These are phyloP conservation scores for Linnemannia exigua DNA, from an alignment of 192 early-diverging fungal genomes.

Conservation along the genomic window DNA sequence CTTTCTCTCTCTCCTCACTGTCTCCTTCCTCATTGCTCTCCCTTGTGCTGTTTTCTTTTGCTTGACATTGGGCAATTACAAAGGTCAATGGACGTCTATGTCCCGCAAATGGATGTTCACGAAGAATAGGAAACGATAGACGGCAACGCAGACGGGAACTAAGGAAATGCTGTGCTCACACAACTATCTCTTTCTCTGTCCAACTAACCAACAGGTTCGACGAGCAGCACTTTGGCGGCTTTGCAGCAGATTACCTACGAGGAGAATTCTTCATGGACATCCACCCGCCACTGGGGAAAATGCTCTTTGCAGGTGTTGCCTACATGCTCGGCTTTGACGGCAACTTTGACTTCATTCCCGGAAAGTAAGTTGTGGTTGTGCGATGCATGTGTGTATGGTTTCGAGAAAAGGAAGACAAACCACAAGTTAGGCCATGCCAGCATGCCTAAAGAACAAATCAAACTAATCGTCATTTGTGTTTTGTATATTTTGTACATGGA, in stretches of 20 bases:
- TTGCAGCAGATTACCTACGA: slow-evolving; percentile 87
- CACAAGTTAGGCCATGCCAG: not conserved
- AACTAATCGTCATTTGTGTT: not conserved
- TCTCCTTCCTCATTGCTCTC: not conserved
- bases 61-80: not conserved
- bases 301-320: slow-evolving; percentile 79
- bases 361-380: slow-evolving; percentile 63
- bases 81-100: not conserved
- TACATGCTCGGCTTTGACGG: slow-evolving; percentile 84
- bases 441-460: not conserved
- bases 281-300: slow-evolving; percentile 92
- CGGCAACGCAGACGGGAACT: not conserved
- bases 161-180: not conserved
- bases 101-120: no score
- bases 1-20: not conserved
- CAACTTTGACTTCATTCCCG: slow-evolving; percentile 89
- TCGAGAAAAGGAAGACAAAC: not conserved
- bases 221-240: slow-evolving; percentile 95
- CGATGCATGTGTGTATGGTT: no score
- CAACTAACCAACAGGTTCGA: slow-evolving; percentile 73
- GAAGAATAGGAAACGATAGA: not conserved
- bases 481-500: not conserved
- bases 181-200: not conserved
- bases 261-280: slow-evolving; percentile 95
- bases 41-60: no score